Conservation (phyloP, 306 rosid species). For the Crotalaria pallida region DNA sequence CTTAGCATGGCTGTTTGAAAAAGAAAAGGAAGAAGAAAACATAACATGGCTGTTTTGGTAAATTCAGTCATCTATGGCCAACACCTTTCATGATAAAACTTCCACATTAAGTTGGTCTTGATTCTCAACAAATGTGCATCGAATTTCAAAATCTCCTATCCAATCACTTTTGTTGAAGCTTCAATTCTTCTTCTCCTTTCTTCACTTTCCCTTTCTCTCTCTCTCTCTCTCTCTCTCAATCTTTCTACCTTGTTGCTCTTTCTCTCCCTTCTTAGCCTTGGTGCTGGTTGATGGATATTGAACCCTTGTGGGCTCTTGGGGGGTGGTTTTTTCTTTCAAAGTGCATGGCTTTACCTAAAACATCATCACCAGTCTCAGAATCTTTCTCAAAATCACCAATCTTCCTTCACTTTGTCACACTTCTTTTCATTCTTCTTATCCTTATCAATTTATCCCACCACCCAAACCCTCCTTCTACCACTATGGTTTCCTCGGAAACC, state of each 20-base stretch:
- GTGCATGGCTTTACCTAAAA: conserved; percentile 89
- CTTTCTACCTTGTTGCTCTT: neutral
- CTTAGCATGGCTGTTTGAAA: too few relatives aligned
- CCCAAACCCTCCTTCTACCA: conserved; percentile 33
- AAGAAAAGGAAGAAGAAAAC: too few relatives aligned
- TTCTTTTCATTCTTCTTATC: conserved; percentile 59
- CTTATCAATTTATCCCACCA: conserved; percentile 43
- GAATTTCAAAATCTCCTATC: conserved; percentile 62
- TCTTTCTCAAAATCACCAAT: conserved; percentile 40
- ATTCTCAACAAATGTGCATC: conserved; percentile 51
- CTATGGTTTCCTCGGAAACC: conserved; percentile 35
- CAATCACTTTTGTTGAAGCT: conserved; percentile 77
- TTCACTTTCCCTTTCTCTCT: neutral
- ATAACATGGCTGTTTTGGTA: conserved; percentile 46
- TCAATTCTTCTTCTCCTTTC: conserved; percentile 30
- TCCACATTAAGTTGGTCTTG: conserved; percentile 41
- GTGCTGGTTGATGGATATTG: conserved; percentile 98
- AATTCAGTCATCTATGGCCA: conserved; percentile 21
- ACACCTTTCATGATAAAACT: conserved; percentile 49
- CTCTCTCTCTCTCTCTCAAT: conserved; percentile 19
- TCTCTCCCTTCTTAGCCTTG: conserved; percentile 44
- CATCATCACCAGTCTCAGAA: conserved; percentile 38
- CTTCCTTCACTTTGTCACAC: conserved; percentile 42
- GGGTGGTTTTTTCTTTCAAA: conserved; percentile 87
- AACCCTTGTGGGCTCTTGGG: conserved; percentile 97